Conservation (phyloP, 73 alveolate species). For the Breviolum minutum region DNA sequence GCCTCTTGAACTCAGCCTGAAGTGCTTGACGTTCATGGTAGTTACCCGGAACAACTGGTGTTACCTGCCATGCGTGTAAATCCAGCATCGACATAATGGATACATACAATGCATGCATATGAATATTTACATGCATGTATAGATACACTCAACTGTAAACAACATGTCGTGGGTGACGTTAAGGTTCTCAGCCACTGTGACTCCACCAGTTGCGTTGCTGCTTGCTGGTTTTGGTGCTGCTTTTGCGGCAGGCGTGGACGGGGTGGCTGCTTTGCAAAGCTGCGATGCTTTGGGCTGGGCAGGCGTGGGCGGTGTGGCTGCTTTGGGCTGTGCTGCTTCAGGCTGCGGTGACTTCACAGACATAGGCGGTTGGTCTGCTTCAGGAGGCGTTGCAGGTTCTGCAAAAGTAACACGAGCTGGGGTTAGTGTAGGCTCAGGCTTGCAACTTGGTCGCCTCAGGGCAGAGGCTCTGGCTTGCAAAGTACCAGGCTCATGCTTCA, state of each 20-base stretch:
- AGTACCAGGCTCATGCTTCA: background rate
- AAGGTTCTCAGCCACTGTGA: background rate
- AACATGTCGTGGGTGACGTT: background rate
- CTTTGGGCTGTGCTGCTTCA: background rate
- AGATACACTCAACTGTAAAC: background rate
- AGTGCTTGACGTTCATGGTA: background rate
- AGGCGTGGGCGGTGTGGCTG: background rate
- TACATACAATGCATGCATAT: background rate
- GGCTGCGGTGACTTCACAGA: background rate
- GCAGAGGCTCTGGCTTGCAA: background rate
- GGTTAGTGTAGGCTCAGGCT: background rate
- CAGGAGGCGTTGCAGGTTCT: background rate
- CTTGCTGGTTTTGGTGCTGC: too few species aligned
- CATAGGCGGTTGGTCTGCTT: background rate
- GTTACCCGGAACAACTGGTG: background rate
- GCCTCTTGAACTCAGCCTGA: slow-evolving; percentile 11
- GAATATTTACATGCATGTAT: background rate
- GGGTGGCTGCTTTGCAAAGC: background rate
- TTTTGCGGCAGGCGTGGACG: too few species aligned
- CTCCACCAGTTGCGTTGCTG: background rate
- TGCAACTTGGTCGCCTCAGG: background rate
- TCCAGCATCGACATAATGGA: too few species aligned
- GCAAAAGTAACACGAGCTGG: background rate
- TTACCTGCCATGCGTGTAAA: too few species aligned
- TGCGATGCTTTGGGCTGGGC: background rate